Evolutionary conservation across 257 asterid genomes (phyloP).

Genomic region (Ophiorrhiza pumila): DNA sequence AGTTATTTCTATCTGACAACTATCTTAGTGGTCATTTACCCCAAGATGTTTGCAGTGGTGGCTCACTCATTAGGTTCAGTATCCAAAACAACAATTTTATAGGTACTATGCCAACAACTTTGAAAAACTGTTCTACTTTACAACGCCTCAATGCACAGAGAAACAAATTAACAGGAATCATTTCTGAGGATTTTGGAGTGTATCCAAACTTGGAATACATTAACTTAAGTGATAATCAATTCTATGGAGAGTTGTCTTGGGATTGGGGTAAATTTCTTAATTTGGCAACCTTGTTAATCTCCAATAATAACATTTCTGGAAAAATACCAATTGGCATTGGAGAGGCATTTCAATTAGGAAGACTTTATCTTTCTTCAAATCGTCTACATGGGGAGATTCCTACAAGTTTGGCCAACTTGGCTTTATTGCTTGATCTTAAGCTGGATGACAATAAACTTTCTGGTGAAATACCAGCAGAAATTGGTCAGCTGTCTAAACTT

Average conservation of each 20-base stretch:
- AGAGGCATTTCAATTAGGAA: slow-evolving; percentile 14
- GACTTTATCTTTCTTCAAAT: slow-evolving; percentile 32
- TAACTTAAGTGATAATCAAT: slow-evolving; percentile 29
- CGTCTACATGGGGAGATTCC: slow-evolving; percentile 27
- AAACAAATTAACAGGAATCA: slow-evolving; percentile 29
- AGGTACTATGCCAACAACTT: slow-evolving; percentile 25
- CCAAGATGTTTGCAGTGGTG: slow-evolving; percentile 26
- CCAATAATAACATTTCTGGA: slow-evolving; percentile 31
- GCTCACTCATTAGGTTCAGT: slow-evolving; percentile 16
- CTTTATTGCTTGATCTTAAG: slow-evolving; percentile 15
- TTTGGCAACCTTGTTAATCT: slow-evolving; percentile 23
- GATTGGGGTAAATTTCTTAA: slow-evolving; percentile 28
- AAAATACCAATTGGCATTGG: slow-evolving; percentile 26
- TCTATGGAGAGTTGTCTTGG: slow-evolving; percentile 29
- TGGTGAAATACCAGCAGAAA: slow-evolving; percentile 26
- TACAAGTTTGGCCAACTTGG: slow-evolving; percentile 21
- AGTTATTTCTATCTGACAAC: slow-evolving; percentile 13
- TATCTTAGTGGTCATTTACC: slow-evolving; percentile 27
- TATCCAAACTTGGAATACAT: slow-evolving; percentile 26
- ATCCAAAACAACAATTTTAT: slow-evolving; percentile 19
- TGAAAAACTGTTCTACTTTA: slow-evolving; percentile 30
- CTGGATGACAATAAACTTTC: slow-evolving; percentile 27
- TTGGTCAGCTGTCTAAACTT: slow-evolving; percentile 17
- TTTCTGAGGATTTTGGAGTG: slow-evolving; percentile 29
- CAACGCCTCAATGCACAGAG: slow-evolving; percentile 17